Base-by-base conservation (phyloP, 2,329 filamentous ascomycete species). In the Pseudopithomyces chartarum region DNA sequence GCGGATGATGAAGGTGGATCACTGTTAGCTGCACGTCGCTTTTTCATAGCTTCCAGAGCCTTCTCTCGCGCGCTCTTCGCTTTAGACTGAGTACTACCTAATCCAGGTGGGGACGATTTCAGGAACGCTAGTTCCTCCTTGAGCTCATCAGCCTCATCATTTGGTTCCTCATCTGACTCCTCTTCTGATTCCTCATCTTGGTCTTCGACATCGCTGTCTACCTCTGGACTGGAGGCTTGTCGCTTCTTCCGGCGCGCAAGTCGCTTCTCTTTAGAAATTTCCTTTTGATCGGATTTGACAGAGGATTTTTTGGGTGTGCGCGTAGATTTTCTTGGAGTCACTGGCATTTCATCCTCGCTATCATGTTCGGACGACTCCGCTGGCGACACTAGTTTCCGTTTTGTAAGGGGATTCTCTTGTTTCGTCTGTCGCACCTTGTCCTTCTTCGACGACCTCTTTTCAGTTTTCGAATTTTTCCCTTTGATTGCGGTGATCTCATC, bases 71-170 rank as follows among this genome's bases (percentile, higher is more conserved):
- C 73, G 40, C 64, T 76, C 64, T 67, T 67, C 1, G 68, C 67
- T 42, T 64, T 71, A 3, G 59, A 60, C 1, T 69, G 61, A 2
- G 58, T 64, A 42, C 65, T 71, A 26, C 69, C 55, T 6, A 72
- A 45, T 17, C 67, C 60, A 56, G 62, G 62, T 61, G 71, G 69
- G 1, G 74, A 75, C 1, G 73, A 74, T 38, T 68, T 57, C 12
- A 82, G 62, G 52, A 79, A 80, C 5, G 79, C 75, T 2, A 82
- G 65, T 39, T 82, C 80, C 49, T 81, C 78, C 36, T 77, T 70
- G 11, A 82, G 62, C 45, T 81, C 79, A 11, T 79, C 76, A n/a
- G 70, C 34, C 46, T 57, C 57, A n/a, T 52, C 55, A 45, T 56
- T 42, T 19, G 47, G 66, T 8, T 63, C 59, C 20, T 63, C 63